A percentile compares a stretch with the other conserved stretches of the same genome.
phyloP scores from a whole-genome alignment of 2,329 filamentous ascomycete genomes.

The Fusarium hainanense region DNA sequence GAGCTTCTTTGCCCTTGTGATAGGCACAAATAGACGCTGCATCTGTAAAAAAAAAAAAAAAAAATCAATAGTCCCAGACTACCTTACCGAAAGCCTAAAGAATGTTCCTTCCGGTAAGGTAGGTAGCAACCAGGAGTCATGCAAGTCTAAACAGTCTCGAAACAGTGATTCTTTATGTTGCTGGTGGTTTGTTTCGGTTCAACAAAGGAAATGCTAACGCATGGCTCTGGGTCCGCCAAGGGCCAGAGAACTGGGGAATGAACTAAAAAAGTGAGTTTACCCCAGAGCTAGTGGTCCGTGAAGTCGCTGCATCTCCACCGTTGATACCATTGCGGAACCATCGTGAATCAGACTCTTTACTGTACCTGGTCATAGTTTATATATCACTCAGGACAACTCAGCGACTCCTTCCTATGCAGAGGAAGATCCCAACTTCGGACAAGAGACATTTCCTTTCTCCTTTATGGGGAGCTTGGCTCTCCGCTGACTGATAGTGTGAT shows the following conservation, averaged over 20 bases:
- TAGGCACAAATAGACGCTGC: neutral
- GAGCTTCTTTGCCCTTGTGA: neutral
- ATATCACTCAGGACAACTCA: neutral
- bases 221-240: neutral
- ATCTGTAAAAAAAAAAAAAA: neutral
- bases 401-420: neutral
- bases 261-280: slow-evolving; percentile 2
- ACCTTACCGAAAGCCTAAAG: neutral
- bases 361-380: neutral
- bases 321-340: neutral
- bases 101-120: neutral
- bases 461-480: neutral
- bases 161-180: neutral
- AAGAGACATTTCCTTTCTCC: neutral
- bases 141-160: neutral
- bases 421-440: neutral
- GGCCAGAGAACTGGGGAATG: neutral
- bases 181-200: neutral
- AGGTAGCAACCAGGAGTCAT: neutral
- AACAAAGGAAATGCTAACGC: neutral
- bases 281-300: neutral
- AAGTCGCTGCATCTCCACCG: neutral
- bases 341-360: neutral
- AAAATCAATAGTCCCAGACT: neutral
- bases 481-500: neutral